Evolutionary conservation across 768 basidiomycete species (phyloP).

Genomic region (Mrakia blollopis): DNA sequence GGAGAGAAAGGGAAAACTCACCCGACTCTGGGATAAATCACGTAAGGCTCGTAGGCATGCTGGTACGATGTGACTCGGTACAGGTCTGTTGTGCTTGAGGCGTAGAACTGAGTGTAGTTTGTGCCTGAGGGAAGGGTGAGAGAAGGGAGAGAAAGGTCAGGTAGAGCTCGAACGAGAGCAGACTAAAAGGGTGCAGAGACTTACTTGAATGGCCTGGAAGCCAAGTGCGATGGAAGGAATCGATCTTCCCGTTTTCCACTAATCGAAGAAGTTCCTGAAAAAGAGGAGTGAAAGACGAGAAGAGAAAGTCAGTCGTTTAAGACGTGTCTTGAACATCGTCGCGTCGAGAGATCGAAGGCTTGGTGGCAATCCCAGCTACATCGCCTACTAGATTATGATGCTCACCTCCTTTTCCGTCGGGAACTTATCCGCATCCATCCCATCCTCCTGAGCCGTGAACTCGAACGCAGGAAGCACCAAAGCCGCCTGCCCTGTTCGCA

Average conservation of each 20-base stretch:
- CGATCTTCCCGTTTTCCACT: constrained; percentile 55
- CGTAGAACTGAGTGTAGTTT: constrained; percentile 66
- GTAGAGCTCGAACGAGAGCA: not conserved
- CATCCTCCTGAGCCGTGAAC: constrained; percentile 62
- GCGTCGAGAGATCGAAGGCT: not conserved
- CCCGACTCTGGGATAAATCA: constrained; percentile 53
- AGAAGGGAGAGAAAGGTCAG: not conserved
- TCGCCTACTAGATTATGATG: constrained; percentile 10
- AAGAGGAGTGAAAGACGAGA: not conserved
- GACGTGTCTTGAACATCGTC: not conserved
- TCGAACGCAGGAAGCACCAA: constrained; percentile 84
- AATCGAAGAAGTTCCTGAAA: constrained; percentile 54
- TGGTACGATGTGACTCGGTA: constrained; percentile 72
- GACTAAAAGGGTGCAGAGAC: not conserved
- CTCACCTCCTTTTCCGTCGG: constrained; percentile 65
- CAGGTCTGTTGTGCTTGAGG: constrained; percentile 57
- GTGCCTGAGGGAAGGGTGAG: constrained; percentile 49
- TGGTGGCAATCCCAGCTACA: not conserved
- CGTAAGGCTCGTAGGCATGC: constrained; percentile 80
- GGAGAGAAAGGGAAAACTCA: too few species aligned
- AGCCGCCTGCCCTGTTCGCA: constrained; percentile 61
- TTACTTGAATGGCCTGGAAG: constrained; percentile 61
- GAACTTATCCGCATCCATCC: constrained; percentile 56
- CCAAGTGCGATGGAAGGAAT: constrained; percentile 76
- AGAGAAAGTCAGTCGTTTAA: constrained; percentile 42